Conservation (phyloP, 257 asterid genomes). For the Solanum tarapatanum region DNA sequence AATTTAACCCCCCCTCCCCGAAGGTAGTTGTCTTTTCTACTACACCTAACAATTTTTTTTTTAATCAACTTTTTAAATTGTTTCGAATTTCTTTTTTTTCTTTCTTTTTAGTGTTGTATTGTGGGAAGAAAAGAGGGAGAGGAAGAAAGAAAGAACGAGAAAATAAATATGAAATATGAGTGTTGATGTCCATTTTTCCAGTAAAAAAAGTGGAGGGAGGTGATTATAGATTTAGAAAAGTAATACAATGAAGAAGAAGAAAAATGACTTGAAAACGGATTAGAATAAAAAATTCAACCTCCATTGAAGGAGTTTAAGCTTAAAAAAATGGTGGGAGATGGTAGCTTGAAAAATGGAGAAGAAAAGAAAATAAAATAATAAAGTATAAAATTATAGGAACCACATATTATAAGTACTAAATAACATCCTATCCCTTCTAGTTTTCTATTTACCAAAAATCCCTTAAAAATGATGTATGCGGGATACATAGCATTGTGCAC, state of each 20-base stretch:
- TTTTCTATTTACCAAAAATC: too few species aligned
- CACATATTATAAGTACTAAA: too few species aligned
- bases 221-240: neutral
- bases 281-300: neutral
- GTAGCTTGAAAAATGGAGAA: neutral
- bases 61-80: too few species aligned
- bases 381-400: too few species aligned
- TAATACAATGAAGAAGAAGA: neutral
- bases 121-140: neutral
- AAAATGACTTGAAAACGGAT: neutral
- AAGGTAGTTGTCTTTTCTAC: neutral
- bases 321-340: neutral
- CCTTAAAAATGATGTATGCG: too few species aligned
- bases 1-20: neutral
- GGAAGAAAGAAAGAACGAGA: neutral
- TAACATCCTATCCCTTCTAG: too few species aligned
- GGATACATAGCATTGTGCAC: too few species aligned
- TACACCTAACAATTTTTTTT: neutral
- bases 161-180: neutral
- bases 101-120: neutral
- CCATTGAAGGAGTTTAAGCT: too few species aligned
- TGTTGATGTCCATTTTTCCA: fast-evolving
- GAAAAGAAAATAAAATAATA: too few species aligned
- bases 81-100: too few species aligned
- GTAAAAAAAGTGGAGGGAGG: neutral